Percentiles rank a stretch among this genome's conserved stretches.
These are phyloP conservation scores for Colletotrichum sp. DNA, from an alignment of 2,329 filamentous ascomycete species.

Conservation along the genomic window DNA sequence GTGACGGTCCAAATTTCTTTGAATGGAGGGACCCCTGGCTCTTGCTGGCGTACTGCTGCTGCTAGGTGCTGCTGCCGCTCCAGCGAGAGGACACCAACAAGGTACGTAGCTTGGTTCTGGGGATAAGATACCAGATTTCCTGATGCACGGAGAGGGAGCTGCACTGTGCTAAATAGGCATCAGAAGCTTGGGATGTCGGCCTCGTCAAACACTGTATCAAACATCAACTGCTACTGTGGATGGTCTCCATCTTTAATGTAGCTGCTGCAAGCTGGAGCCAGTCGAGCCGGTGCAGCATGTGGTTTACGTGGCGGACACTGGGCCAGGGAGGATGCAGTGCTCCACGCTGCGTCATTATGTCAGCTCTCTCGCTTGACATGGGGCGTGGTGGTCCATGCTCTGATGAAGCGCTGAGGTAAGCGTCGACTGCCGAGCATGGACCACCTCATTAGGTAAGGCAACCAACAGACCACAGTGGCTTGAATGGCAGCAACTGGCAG, in stretches of 20 bases:
- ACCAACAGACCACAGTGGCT: background rate
- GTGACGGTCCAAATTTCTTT: conserved; percentile 22
- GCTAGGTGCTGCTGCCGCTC: background rate
- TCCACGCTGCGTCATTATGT: background rate
- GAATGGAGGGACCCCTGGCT: conserved; percentile 15
- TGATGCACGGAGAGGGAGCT: background rate
- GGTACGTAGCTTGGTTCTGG: background rate
- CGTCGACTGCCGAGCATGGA: background rate
- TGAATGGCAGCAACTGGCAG: background rate
- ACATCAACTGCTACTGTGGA: background rate
- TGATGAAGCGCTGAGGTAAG: background rate
- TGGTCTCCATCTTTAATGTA: background rate
- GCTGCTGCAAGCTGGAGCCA: conserved; percentile 4
- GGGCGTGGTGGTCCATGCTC: background rate
- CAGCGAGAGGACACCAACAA: background rate
- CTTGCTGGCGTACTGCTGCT: background rate
- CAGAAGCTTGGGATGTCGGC: background rate
- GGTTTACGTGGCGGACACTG: conserved; percentile 13
- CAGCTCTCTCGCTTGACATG: background rate
- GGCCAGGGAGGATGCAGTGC: background rate
- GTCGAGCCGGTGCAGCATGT: background rate
- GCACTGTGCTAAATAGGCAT: background rate
- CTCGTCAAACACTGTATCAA: background rate
- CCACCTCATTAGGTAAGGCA: background rate
- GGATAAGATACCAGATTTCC: background rate